Evolutionary conservation across 163 green algal species (phyloP).

Genomic region (Trebouxiophyceae sp.): DNA sequence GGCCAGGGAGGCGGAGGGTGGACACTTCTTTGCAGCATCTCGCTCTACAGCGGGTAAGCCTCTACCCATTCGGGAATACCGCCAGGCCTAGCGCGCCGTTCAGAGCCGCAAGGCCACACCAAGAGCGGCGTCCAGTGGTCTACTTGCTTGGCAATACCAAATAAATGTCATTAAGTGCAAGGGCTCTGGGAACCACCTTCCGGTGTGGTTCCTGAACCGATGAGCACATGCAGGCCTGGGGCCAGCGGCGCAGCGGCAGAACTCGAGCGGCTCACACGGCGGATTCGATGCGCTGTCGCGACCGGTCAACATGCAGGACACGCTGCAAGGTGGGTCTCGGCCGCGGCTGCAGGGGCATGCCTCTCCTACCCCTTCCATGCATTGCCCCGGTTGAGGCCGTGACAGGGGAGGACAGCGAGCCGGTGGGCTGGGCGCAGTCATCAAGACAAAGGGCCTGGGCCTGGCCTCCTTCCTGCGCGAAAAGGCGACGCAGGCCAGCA

Average conservation of each 20-base stretch:
- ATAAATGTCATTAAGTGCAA: neutral
- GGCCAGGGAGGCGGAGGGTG: neutral
- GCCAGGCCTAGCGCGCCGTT: neutral
- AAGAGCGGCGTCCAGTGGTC: neutral
- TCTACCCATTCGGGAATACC: neutral
- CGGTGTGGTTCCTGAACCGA: too few species aligned
- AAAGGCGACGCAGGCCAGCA: conserved; percentile 9
- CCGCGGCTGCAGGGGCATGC: too few species aligned
- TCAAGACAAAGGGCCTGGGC: conserved; percentile 13
- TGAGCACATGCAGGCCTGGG: too few species aligned
- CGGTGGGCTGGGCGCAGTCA: neutral
- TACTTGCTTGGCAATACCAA: neutral
- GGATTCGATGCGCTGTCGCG: neutral
- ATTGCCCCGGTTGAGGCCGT: neutral
- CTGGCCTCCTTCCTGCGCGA: conserved; percentile 14
- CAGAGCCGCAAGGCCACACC: too few species aligned
- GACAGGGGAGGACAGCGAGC: too few species aligned
- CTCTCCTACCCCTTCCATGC: neutral
- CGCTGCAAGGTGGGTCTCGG: too few species aligned
- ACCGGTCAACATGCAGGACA: neutral
- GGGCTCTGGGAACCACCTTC: too few species aligned
- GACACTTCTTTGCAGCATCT: neutral
- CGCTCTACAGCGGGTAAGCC: neutral
- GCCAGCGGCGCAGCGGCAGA: too few species aligned
- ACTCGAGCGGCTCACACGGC: too few species aligned